Evolutionary conservation across 129 eudicot genomes (phyloP).

Genomic region (sunflower (Helianthus annuus)): HanXRQr2.0-SUNRISE NC_035433.2:138450121-138450620

Average conservation of each 20-base stretch:
- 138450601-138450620: no score
- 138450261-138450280: not conserved
- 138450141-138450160: not conserved
- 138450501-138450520: no score
- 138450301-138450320: not conserved
- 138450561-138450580: no score
- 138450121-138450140: slow-evolving; percentile 16
- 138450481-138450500: no score
- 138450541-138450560: no score
- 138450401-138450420: not conserved
- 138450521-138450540: no score
- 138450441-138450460: not conserved
- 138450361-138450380: not conserved
- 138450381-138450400: slow-evolving; percentile 24
- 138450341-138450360: not conserved
- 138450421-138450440: not conserved
- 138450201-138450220: not conserved
- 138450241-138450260: not conserved
- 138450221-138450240: not conserved
- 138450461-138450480: not conserved
- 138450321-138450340: not conserved
- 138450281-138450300: not conserved
- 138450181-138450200: not conserved
- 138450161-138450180: slow-evolving; percentile 15
- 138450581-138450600: no score